These are phyloP conservation scores for Gentiana dahurica DNA, from an alignment of 257 asterid genomes.

Conservation along the genomic window DNA sequence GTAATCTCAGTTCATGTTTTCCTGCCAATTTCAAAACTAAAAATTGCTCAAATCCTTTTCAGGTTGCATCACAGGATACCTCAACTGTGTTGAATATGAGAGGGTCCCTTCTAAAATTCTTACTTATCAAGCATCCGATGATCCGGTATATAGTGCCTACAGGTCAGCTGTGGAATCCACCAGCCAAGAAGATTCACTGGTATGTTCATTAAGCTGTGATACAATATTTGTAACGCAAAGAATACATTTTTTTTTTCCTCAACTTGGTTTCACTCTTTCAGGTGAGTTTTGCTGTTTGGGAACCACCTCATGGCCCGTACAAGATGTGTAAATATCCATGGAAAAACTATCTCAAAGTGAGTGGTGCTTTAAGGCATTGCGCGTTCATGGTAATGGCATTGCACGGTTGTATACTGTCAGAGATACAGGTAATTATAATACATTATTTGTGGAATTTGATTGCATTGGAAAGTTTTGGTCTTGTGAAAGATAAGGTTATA, in stretches of 20 bases:
- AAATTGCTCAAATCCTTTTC: constrained; percentile 2
- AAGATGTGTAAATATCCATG: constrained; percentile 45
- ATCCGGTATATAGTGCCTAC: constrained; percentile 52
- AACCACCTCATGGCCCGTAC: constrained; percentile 73
- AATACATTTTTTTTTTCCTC: background rate
- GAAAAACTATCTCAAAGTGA: constrained; percentile 46
- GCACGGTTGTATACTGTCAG: constrained; percentile 79
- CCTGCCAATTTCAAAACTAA: background rate
- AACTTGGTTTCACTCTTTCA: constrained; percentile 11
- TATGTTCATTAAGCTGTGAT: constrained; percentile 6
- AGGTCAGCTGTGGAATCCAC: constrained; percentile 63
- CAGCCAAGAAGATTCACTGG: constrained; percentile 58
- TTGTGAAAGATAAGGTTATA: no score
- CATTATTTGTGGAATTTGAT: background rate
- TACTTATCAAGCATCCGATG: constrained; percentile 40
- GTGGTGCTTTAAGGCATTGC: constrained; percentile 64
- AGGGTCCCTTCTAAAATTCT: constrained; percentile 40
- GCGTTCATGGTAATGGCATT: constrained; percentile 78
- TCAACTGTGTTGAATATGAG: constrained; percentile 31
- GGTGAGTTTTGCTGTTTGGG: constrained; percentile 73
- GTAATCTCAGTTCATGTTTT: background rate
- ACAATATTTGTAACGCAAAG: background rate
- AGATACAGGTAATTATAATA: constrained; percentile 47
- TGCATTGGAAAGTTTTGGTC: no score
- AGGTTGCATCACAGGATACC: constrained; percentile 70